Evolutionary conservation across 1,284 basidiomycete genomes (phyloP), one percentile per base, ranked within the genome.

Genomic region (Tylopilus orsonianus): DNA sequence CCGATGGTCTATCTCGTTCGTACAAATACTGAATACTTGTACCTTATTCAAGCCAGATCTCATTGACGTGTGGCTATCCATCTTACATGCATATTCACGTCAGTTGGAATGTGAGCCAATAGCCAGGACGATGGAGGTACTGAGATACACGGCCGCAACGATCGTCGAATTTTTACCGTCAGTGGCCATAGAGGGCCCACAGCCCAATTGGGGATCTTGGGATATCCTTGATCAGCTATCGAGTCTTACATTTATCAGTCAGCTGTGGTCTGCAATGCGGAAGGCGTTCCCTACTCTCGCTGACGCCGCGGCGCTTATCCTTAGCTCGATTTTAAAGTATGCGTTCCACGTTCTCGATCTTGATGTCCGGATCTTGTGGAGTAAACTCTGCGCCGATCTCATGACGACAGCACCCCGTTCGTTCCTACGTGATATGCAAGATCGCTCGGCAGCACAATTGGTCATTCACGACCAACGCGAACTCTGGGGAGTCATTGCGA

Each of bases 191-290:
- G 39, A 14, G 4, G 52, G 51, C n/a, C 6, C 9, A 30, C 51
- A 55, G 16, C 49, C 50, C 5, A 38, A 58, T 30, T 62, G 60
- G 65, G 59, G 50, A 14, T 66, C 63, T 33, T 66, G 61, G 65
- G 34, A 39, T 44, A 38, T 64, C 35, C 36, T 36, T n/a, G 65
- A 62, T 45, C 77, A 79, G 53, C 44, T 64, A 8, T 57, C 51
- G 32, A 64, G 61, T 41, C 62, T 83, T 19, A 44, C 49, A 2
- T 58, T 71, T 26, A 63, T 75, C 16, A 56, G 58, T 27, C 71
- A 71, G 42, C 62, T 83, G 26, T 84, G 80, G 81, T 64, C 49
- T 16, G 68, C 73, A n/a, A 67, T 76, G 60, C 73, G 67, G 60
- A 73, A 73, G 34, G 73, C 75, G 3, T 79, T 79, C 44, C 55